Evolutionary conservation across 345 rosid genomes (phyloP), one percentile per base, ranked within the genome.

Genomic region (Melaleuca alternifolia): DNA sequence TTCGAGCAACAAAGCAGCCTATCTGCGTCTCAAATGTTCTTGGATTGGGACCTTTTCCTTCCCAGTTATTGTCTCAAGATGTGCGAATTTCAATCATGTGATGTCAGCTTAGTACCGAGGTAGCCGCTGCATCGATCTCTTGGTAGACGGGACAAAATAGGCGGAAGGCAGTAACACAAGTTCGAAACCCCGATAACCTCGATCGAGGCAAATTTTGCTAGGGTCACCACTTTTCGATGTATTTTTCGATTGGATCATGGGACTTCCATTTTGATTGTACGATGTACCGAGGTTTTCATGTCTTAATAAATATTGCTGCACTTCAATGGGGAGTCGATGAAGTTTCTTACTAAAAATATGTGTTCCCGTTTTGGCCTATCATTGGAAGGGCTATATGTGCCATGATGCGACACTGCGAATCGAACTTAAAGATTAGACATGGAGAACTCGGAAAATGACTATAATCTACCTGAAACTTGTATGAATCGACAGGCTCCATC

Each of bases 401-500:
- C 71, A n/a, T 6, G 1, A n/a, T 59, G n/a, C 37, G 15, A 6
- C 37, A n/a, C 12, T 3, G 8, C 18, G 6, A 59, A 13, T 59
- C n/a, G 71, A 59, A 7, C 37, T 59, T n/a, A 59, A 59, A 0
- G 0, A 59, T 2, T 16, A 59, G n/a, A 59, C 13, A 59, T 59
- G 37, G 18, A n/a, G 9, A 12, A n/a, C 71, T n/a, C 1, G n/a
- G n/a, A 59, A 59, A 59, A 33, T 26, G 5, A 12, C 12, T 1
- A 11, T 1, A 2, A n/a, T 12, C 5, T 4, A 59, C n/a, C 28
- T 4, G 0, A 26, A 59, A 59, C 11, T 1, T 59, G n/a, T 59
- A 59, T 59, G 71, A n/a, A 59, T n/a, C 0, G 28, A 12, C 65
- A 2, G 13, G 7, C n/a, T 13, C 13, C 0, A n/a, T 15, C 37